phyloP scores from a whole-genome alignment of 805 yeast genomes.

The Tetrapisispora iriomotensis region DNA sequence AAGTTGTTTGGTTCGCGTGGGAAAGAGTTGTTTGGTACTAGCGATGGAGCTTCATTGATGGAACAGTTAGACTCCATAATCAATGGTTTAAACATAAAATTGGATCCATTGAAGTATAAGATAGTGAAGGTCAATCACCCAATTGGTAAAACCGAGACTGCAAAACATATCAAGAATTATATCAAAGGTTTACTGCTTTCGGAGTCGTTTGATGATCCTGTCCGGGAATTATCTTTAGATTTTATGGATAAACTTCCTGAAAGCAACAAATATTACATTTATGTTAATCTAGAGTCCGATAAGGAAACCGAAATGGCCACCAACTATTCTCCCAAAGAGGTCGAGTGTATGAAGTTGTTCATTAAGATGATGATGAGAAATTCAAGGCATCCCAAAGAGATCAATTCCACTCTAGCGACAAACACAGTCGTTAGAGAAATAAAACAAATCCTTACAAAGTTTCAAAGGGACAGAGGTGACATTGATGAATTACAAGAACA shows the following conservation, averaged over 20 bases:
- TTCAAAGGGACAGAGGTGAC: slow-evolving; percentile 2
- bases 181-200: background rate
- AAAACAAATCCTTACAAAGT: slow-evolving; percentile 7
- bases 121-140: slow-evolving; percentile 16
- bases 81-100: slow-evolving; percentile 15
- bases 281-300: slow-evolving; percentile 16
- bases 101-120: slow-evolving; percentile 16
- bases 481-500: background rate
- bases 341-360: slow-evolving; percentile 23
- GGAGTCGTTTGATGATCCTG: background rate
- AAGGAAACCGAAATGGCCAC: slow-evolving; percentile 25
- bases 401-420: background rate
- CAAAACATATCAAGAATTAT: background rate
- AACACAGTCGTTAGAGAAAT: slow-evolving; percentile 9
- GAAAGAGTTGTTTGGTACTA: no score
- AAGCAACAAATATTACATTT: slow-evolving; percentile 19
- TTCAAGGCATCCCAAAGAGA: background rate
- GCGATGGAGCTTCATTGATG: no score
- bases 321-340: slow-evolving; percentile 17
- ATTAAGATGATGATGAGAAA: slow-evolving; percentile 11
- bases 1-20: no score
- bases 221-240: background rate
- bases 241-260: slow-evolving; percentile 3
- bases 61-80: slow-evolving; percentile 2
- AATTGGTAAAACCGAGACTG: slow-evolving; percentile 14